Evolutionary conservation across 1,284 basidiomycete species (phyloP).

Genomic region (Cryptococcus jaspeensis): DNA sequence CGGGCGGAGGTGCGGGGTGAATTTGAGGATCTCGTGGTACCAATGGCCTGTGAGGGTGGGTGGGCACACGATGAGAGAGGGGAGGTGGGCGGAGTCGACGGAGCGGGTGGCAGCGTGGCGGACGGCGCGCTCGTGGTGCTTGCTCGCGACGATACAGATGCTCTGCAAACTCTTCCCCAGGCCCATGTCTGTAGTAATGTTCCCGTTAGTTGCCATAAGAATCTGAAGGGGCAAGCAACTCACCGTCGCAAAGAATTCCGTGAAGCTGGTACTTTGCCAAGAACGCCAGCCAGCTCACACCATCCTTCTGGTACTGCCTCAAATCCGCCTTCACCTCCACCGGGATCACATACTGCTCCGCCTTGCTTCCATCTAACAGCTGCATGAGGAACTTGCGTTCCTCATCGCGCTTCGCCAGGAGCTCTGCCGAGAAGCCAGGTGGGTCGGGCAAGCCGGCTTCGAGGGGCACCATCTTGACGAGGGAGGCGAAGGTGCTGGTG

Average conservation of each 20-base stretch:
- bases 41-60: constrained; percentile 97
- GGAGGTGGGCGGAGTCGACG: constrained; percentile 79
- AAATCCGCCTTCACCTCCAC: constrained; percentile 89
- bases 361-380: constrained; percentile 90
- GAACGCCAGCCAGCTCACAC: constrained; percentile 99
- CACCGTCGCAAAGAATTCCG: constrained; percentile 96
- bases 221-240: too few relatives aligned
- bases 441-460: constrained; percentile 97
- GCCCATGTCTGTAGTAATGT: constrained; percentile 73
- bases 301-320: constrained; percentile 96
- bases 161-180: constrained; percentile 98
- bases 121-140: constrained; percentile 82
- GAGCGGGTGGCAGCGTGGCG: constrained; percentile 67
- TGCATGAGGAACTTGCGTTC: constrained; percentile 93
- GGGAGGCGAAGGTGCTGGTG: constrained; percentile 92
- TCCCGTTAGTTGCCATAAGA: too few relatives aligned
- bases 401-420: constrained; percentile 80
- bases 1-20: constrained; percentile 79
- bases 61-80: constrained; percentile 93
- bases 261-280: constrained; percentile 94
- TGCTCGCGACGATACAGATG: constrained; percentile 94
- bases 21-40: constrained; percentile 97
- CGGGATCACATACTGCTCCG: constrained; percentile 86
- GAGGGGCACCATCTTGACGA: constrained; percentile 99
- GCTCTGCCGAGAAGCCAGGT: constrained; percentile 81